A percentile compares a stretch with the other conserved stretches of the same genome.
These are phyloP conservation scores for Sclerotinia glacialis DNA, from an alignment of 2,329 filamentous ascomycete genomes.

Conservation along the genomic window DNA sequence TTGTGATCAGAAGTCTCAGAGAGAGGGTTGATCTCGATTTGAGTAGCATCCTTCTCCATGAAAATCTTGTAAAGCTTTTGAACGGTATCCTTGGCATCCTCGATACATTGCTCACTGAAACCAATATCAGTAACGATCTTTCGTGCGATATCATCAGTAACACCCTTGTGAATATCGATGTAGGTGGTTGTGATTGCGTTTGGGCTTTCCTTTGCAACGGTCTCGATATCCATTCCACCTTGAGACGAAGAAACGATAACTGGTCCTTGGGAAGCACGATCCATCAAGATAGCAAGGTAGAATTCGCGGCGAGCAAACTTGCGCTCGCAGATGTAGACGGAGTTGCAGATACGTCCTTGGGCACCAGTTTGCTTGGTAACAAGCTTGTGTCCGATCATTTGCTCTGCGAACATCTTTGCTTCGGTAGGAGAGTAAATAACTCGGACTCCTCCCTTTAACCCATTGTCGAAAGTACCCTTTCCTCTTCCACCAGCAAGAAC, in stretches of 20 bases:
- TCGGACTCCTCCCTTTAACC: slow-evolving; percentile 96
- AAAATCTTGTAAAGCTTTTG: slow-evolving; percentile 99
- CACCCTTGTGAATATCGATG: slow-evolving; percentile 89
- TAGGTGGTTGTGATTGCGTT: slow-evolving; percentile 92
- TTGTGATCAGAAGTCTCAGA: slow-evolving; percentile 98
- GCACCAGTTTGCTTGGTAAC: slow-evolving; percentile 99
- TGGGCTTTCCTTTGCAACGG: slow-evolving; percentile 95
- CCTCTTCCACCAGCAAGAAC: slow-evolving; percentile 96
- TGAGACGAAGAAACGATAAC: slow-evolving; percentile 98
- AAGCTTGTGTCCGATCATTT: slow-evolving; percentile 99
- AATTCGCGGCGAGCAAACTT: slow-evolving; percentile 99
- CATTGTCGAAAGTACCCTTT: slow-evolving; percentile 97
- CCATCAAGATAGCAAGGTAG: slow-evolving; percentile 98
- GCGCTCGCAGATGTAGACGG: slow-evolving; percentile 99
- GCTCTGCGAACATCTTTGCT: slow-evolving; percentile 95
- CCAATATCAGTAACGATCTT: slow-evolving; percentile 89
- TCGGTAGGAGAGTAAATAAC: slow-evolving; percentile 97
- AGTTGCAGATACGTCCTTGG: slow-evolving; percentile 87
- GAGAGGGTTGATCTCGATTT: slow-evolving; percentile 99
- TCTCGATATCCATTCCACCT: slow-evolving; percentile 99
- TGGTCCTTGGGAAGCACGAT: slow-evolving; percentile 83
- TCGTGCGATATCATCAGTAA: slow-evolving; percentile 91
- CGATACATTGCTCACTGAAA: slow-evolving; percentile 96
- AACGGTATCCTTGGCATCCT: slow-evolving; percentile 92
- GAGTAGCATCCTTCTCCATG: slow-evolving; percentile 95